phyloP scores from a whole-genome alignment of 225 moss, liverwort and hornwort species.

The Anthoceros angustus region DNA sequence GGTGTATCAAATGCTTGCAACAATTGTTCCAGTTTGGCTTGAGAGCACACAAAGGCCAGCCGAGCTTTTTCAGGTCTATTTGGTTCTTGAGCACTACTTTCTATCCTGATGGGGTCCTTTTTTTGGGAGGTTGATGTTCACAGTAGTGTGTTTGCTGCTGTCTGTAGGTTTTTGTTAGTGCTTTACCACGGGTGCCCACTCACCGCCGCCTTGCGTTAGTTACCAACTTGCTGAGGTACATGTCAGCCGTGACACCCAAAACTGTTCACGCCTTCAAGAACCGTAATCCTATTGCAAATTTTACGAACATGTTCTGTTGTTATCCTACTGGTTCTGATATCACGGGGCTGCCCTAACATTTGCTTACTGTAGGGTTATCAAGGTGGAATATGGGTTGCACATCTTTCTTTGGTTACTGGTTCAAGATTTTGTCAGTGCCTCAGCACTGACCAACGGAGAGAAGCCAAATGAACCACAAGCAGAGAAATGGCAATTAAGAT shows the following conservation, averaged over 20 bases:
- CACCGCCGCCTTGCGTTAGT: slow-evolving; percentile 73
- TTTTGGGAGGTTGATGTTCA: not conserved
- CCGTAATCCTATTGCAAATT: not conserved
- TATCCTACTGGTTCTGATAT: not conserved
- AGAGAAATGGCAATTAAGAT: slow-evolving; percentile 44
- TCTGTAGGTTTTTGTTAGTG: slow-evolving; percentile 54
- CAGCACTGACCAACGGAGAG: not conserved
- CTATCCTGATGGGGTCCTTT: too few species aligned
- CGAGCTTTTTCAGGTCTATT: slow-evolving; percentile 40
- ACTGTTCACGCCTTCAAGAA: not conserved
- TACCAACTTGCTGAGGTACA: slow-evolving; percentile 67
- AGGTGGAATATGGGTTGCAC: slow-evolving; percentile 58
- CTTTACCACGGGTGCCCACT: slow-evolving; percentile 60
- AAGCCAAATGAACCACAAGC: slow-evolving; percentile 3
- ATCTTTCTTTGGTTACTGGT: slow-evolving; percentile 54
- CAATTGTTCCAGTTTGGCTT: slow-evolving; percentile 76
- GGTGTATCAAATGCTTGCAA: slow-evolving; percentile 54
- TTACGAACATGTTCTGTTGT: not conserved
- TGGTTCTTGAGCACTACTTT: not conserved
- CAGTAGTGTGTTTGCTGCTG: slow-evolving; percentile 8
- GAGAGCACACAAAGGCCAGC: slow-evolving; percentile 51
- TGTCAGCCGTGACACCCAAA: not conserved
- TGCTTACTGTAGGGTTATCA: slow-evolving; percentile 31
- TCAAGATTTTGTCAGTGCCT: slow-evolving; percentile 12
- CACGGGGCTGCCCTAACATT: not conserved